Conservation (phyloP, 768 basidiomycete species). For the Lactifluus piperatus region DNA sequence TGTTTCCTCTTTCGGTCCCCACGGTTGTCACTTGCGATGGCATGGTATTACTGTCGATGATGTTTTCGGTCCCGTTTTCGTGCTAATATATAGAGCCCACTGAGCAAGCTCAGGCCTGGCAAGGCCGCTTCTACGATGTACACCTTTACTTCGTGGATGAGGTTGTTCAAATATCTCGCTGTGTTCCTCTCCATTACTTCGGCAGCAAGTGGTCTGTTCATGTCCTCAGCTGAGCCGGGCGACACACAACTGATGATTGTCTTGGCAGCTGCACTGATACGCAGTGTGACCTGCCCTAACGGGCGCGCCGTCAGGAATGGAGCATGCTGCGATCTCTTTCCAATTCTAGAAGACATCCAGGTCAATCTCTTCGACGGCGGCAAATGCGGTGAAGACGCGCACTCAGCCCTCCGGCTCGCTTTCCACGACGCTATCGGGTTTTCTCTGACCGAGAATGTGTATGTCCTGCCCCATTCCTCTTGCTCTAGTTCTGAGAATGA, state of each 20-base stretch:
- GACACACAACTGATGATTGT: not conserved
- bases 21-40: too few species aligned
- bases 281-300: constrained; percentile 25
- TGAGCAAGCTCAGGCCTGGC: too few species aligned
- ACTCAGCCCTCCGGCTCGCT: constrained; percentile 24
- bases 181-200: constrained; percentile 14
- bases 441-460: not conserved
- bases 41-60: too few species aligned
- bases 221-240: not conserved
- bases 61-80: too few species aligned
- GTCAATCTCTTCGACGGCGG: constrained; percentile 24
- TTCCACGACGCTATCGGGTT: constrained; percentile 25
- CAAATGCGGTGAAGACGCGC: constrained; percentile 27
- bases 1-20: too few species aligned
- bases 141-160: too few species aligned
- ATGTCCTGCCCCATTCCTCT: not conserved
- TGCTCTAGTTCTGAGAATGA: not conserved
- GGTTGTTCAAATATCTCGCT: constrained; percentile 23
- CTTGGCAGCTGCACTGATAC: constrained; percentile 18
- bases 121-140: too few species aligned
- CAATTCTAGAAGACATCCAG: constrained; percentile 27
- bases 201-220: constrained; percentile 15
- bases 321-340: constrained; percentile 27
- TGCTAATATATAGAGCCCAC: too few species aligned
- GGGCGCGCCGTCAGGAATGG: constrained; percentile 25